These are phyloP conservation scores for Trypanosomatidae sp. DNA, from an alignment of 208 protist genomes.

Conservation along the genomic window DNA sequence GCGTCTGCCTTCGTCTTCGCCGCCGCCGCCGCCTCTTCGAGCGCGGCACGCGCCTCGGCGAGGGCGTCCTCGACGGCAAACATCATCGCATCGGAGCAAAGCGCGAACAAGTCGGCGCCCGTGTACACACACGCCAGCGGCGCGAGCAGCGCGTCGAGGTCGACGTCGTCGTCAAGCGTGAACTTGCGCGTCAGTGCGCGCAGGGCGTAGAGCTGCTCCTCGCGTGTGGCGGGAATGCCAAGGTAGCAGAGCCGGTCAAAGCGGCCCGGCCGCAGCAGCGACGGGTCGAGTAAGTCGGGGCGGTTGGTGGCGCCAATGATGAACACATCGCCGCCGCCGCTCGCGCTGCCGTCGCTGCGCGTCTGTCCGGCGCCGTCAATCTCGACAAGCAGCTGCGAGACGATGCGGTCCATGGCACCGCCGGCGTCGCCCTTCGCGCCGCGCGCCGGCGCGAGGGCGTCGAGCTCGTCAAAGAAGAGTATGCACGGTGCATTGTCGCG, in stretches of 20 bases:
- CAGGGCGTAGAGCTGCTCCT: constrained; percentile 71
- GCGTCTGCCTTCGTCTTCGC: not conserved
- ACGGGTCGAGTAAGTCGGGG: constrained; percentile 85
- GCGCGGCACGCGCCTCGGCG: constrained; percentile 12
- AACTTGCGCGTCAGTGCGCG: constrained; percentile 80
- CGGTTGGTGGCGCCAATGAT: constrained; percentile 90
- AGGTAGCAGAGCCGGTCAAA: constrained; percentile 87
- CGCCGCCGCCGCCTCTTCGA: not conserved
- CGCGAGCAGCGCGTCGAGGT: constrained; percentile 34
- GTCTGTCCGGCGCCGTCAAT: constrained; percentile 78
- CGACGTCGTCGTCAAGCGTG: constrained; percentile 42
- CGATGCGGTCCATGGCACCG: constrained; percentile 90
- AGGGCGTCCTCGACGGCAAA: constrained; percentile 85
- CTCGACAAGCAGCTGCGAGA: constrained; percentile 88
- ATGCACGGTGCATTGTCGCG: constrained; percentile 85
- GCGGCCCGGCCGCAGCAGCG: constrained; percentile 85
- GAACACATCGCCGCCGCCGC: constrained; percentile 76
- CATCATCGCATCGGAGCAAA: constrained; percentile 93
- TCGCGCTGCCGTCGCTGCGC: constrained; percentile 45
- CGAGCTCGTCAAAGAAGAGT: constrained; percentile 92
- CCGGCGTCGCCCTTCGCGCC: constrained; percentile 80
- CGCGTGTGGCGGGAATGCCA: constrained; percentile 54
- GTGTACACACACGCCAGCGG: constrained; percentile 80
- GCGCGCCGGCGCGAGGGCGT: constrained; percentile 79
- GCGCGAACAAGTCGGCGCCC: constrained; percentile 92